Evolutionary conservation across 371 early-diverging fungal genomes (phyloP).

Genomic region (Massospora cicadina): DNA sequence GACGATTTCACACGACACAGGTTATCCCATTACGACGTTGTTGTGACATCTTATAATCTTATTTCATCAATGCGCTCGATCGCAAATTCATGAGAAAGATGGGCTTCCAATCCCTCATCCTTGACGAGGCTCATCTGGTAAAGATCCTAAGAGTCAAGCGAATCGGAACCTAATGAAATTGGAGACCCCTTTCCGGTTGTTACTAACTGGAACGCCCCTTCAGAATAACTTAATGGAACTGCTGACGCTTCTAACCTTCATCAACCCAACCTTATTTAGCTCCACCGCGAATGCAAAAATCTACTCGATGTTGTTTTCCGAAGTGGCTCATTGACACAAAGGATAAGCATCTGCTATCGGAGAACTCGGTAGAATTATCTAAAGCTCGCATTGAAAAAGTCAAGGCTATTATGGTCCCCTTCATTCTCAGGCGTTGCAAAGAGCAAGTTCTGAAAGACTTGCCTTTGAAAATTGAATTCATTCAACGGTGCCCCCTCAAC

Average conservation of each 20-base stretch:
- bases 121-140: conserved; percentile 8
- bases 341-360: background rate
- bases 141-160: background rate
- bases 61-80: background rate
- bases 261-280: conserved; percentile 65
- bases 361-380: conserved; percentile 2
- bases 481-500: background rate
- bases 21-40: background rate
- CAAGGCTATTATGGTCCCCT: conserved; percentile 12
- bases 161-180: background rate
- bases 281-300: background rate
- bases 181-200: background rate
- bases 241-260: conserved; percentile 81
- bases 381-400: conserved; percentile 11
- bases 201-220: conserved; percentile 56
- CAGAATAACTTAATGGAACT: conserved; percentile 89
- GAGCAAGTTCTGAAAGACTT: conserved; percentile 57
- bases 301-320: background rate
- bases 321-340: background rate
- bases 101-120: background rate
- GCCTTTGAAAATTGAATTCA: conserved; percentile 57
- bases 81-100: background rate
- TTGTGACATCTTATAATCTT: background rate
- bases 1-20: background rate
- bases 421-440: conserved; percentile 82